These are phyloP conservation scores for Cyberlindnera veronae DNA, from an alignment of 805 yeast genomes.

Conservation along the genomic window DNA sequence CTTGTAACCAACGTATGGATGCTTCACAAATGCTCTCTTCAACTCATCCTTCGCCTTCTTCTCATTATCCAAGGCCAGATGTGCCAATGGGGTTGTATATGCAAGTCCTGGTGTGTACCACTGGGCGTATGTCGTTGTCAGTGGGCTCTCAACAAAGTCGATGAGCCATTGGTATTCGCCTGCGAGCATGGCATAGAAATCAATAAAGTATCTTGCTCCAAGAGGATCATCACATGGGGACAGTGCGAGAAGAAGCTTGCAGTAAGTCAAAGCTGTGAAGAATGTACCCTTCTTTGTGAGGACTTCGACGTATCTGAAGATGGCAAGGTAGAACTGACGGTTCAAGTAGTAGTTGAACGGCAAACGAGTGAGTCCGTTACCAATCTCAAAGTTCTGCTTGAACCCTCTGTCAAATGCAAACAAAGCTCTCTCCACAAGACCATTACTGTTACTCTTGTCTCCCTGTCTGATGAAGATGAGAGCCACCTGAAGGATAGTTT, in stretches of 20 bases:
- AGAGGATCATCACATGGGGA: conserved; percentile 79
- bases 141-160: conserved; percentile 52
- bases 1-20: conserved; percentile 55
- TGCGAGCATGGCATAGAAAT: conserved; percentile 66
- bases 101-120: conserved; percentile 76
- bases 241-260: conserved; percentile 65
- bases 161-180: conserved; percentile 62
- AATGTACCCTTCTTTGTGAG: conserved; percentile 76
- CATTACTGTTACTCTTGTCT: conserved; percentile 63
- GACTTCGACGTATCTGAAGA: conserved; percentile 67
- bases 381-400: conserved; percentile 54
- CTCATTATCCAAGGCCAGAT: conserved; percentile 38
- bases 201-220: conserved; percentile 81
- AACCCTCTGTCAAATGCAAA: conserved; percentile 78
- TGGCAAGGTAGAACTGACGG: conserved; percentile 69
- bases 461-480: conserved; percentile 74
- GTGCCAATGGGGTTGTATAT: conserved; percentile 64
- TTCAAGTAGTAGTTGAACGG: conserved; percentile 76
- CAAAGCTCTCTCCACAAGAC: conserved; percentile 70
- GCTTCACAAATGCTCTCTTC: conserved; percentile 45
- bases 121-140: conserved; percentile 51
- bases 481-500: conserved; percentile 76
- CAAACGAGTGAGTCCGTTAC: conserved; percentile 53
- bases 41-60: conserved; percentile 48
- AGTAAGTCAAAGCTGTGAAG: conserved; percentile 71